phyloP scores from a whole-genome alignment of 1,284 basidiomycete species.

The Crucibulum parvulum region DNA sequence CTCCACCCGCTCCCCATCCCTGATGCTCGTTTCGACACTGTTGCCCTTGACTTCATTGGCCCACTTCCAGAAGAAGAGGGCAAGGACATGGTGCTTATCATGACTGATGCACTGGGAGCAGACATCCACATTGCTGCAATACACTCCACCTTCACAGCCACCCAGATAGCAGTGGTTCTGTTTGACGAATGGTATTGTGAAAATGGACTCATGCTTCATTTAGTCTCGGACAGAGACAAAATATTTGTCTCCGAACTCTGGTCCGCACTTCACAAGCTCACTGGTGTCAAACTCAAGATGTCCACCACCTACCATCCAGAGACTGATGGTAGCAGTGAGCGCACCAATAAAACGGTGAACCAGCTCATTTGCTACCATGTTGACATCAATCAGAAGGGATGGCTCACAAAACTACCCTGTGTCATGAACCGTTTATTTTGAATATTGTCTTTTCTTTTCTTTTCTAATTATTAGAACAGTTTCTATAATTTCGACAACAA shows the following conservation, averaged over 20 bases:
- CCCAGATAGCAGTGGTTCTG: constrained; percentile 33
- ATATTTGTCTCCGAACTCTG: constrained; percentile 31
- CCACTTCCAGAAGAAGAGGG: constrained; percentile 33
- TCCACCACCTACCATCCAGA: constrained; percentile 36
- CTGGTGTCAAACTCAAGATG: constrained; percentile 34
- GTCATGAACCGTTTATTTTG: too few species aligned
- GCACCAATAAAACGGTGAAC: constrained; percentile 16
- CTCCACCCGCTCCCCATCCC: constrained; percentile 33
- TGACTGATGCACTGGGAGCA: constrained; percentile 47
- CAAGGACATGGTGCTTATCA: constrained; percentile 39
- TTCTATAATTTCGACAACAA: too few species aligned
- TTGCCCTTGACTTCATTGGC: constrained; percentile 41
- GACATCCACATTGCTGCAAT: constrained; percentile 37
- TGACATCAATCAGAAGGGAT: constrained; percentile 21
- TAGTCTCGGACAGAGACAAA: constrained; percentile 35
- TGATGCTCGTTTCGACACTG: constrained; percentile 19
- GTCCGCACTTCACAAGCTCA: constrained; percentile 21
- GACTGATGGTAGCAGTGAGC: constrained; percentile 29
- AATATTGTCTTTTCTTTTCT: too few species aligned
- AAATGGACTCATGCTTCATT: constrained; percentile 28
- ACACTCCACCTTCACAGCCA: constrained; percentile 27
- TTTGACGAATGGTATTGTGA: constrained; percentile 45
- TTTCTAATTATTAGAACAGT: too few species aligned
- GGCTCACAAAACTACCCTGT: constrained; percentile 8
- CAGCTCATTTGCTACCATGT: constrained; percentile 38